Base-by-base conservation (phyloP, 1,284 basidiomycete genomes). In the Athelia psychrophila region DNA sequence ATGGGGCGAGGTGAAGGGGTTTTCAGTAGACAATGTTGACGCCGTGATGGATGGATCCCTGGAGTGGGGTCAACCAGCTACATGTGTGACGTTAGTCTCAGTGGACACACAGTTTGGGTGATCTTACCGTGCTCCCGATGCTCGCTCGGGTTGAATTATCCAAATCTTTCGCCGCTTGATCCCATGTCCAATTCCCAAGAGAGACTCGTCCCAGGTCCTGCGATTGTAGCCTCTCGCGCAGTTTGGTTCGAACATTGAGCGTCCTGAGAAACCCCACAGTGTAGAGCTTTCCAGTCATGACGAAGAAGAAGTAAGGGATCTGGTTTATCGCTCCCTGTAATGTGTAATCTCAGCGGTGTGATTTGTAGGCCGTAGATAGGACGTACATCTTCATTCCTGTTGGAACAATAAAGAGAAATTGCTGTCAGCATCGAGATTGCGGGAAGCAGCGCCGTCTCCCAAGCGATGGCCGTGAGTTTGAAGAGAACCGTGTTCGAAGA, bases 251-350 rank as follows among this genome's bases (percentile, higher is more conserved):
- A 32, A 73, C 71, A 60, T 79, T 79, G 20, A 79, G 59, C 1
- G 74, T 75, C 23, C 74, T 72, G 40, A 80, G 60, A 55, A 79
- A 68, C 10, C 76, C 76, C 46, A 78, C 68, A 8, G 70, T 67
- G 54, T 79, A 80, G 51, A 80, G 67, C 58, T 81, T 81, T 40
- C 76, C 78, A 2, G 76, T 76, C 50, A 78, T 61, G 18, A 80
- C 58, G 33, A 75, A 65, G 58, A 81, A 79, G 3, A 79, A 57
- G 46, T 77, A 71, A 16, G 27, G 27, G 13, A 79, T 68, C 54
- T 78, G 72, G 47, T 73, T 66, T 45, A 66, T 61, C 19, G 56
- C 52, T 20, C 60, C 48, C 71, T 74, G 50, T 22, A 13, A 40
- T n/a, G 33, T 50, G 44, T 42, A 22, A n/a, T n/a, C n/a, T n/a